Percentiles rank a stretch among this genome's conserved stretches.
phyloP scores from a whole-genome alignment of 2,329 filamentous ascomycete genomes.

The Cladosporium phlei region DNA sequence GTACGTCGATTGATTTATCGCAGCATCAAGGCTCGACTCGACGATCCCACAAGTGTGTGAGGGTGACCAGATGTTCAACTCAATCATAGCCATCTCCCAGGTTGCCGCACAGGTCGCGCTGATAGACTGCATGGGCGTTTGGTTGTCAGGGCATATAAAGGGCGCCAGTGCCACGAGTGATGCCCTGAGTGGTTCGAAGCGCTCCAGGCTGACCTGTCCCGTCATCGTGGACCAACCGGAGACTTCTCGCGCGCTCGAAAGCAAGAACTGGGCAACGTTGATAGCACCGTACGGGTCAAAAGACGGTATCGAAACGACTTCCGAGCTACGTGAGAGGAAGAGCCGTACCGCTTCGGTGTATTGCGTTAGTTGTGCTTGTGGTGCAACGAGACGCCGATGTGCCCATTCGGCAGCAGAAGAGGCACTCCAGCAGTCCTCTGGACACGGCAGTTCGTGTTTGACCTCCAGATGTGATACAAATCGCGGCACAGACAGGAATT shows the following conservation, averaged over 20 bases:
- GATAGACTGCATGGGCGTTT: neutral
- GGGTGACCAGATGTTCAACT: constrained; percentile 12
- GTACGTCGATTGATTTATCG: constrained; percentile 5
- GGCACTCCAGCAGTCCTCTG: constrained; percentile 36
- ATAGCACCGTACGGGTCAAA: constrained; percentile 12
- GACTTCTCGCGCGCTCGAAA: constrained; percentile 11
- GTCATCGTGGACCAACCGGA: constrained; percentile 14
- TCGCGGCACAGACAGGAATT: constrained; percentile 37
- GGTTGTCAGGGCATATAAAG: neutral
- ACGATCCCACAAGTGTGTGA: constrained; percentile 11
- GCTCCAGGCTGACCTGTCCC: constrained; percentile 10
- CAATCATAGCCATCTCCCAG: constrained; percentile 15
- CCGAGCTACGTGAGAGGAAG: constrained; percentile 3
- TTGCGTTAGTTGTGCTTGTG: neutral
- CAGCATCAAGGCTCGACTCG: constrained; percentile 4
- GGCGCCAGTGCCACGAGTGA: constrained; percentile 8
- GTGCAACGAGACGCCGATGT: constrained; percentile 26
- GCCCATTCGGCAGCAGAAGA: constrained; percentile 35
- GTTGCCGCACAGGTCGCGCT: constrained; percentile 3
- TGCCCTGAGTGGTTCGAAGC: constrained; percentile 11
- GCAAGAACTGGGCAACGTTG: constrained; percentile 12
- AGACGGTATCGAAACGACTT: neutral
- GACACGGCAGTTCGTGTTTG: constrained; percentile 42
- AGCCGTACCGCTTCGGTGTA: constrained; percentile 12
- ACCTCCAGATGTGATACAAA: constrained; percentile 40